Percentiles rank a stretch among this genome's conserved stretches.
Evolutionary conservation across 164 flowering plant species (phyloP).

Genomic region (Liriodendron chinense): DNA sequence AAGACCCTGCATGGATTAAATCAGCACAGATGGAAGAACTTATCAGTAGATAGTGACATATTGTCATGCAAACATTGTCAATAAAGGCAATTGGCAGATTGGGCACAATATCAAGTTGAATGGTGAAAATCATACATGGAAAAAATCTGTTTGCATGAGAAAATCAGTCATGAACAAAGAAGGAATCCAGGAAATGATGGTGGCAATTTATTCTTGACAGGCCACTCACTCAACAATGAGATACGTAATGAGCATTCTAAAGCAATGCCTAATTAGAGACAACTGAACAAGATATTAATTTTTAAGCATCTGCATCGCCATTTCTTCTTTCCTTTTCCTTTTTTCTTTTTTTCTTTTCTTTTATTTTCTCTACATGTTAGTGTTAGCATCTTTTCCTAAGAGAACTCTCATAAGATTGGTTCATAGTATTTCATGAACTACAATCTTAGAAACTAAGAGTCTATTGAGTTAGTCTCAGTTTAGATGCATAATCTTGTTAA

Average conservation of each 20-base stretch:
- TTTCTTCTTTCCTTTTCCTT: no score
- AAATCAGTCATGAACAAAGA: background rate
- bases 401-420: no score
- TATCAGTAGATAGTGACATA: no score
- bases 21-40: conserved; percentile 2
- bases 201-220: background rate
- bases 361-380: no score
- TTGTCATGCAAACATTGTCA: background rate
- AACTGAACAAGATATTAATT: no score
- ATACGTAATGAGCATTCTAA: background rate
- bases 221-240: background rate
- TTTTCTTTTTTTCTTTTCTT: no score
- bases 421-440: no score
- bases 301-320: no score
- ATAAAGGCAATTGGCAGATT: background rate
- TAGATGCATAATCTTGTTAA: no score
- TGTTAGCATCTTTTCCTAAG: no score
- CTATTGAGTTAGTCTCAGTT: no score
- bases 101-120: background rate
- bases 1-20: conserved; percentile 56
- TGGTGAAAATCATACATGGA: background rate
- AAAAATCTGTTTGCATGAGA: background rate
- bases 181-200: background rate
- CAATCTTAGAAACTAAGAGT: no score
- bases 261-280: background rate